Evolutionary conservation across 257 asterid genomes (phyloP).

Genomic region (Ilex asprella): DNA sequence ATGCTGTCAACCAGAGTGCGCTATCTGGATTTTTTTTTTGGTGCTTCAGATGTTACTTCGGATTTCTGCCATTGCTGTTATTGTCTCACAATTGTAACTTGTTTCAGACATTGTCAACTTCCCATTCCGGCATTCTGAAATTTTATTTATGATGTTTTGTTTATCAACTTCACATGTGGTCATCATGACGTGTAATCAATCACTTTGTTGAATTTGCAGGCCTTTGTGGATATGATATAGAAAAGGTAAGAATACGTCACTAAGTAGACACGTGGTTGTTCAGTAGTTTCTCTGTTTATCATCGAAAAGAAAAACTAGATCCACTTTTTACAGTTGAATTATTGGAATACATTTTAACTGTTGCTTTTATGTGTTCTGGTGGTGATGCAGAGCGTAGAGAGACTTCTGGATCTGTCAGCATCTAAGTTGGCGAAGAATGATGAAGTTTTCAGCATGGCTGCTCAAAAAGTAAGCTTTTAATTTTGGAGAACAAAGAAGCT

Average conservation of each 20-base stretch:
- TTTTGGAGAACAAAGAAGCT: not conserved
- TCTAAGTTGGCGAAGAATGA: slow-evolving; percentile 46
- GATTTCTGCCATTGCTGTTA: not conserved
- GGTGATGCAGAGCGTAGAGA: slow-evolving; percentile 68
- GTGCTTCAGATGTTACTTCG: not conserved
- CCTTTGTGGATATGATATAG: slow-evolving; percentile 68
- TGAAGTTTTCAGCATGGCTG: slow-evolving; percentile 36
- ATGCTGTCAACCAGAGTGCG: no score
- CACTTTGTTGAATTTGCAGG: slow-evolving; percentile 48
- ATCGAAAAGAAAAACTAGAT: not conserved
- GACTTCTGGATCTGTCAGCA: slow-evolving; percentile 59
- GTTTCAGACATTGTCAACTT: not conserved
- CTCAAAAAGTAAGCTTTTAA: slow-evolving; percentile 37
- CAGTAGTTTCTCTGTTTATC: not conserved
- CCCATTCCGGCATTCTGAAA: not conserved
- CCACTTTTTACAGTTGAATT: not conserved
- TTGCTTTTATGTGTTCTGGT: not conserved
- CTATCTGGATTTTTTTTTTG: no score
- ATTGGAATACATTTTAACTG: not conserved
- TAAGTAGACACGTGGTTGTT: not conserved
- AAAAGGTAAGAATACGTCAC: slow-evolving; percentile 42
- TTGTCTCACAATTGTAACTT: not conserved
- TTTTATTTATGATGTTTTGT: slow-evolving; percentile 1
- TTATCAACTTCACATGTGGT: slow-evolving; percentile 12
- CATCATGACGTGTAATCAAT: slow-evolving; percentile 19